Base-by-base conservation (phyloP, 768 basidiomycete genomes). In the Amanita jacksonii region DNA sequence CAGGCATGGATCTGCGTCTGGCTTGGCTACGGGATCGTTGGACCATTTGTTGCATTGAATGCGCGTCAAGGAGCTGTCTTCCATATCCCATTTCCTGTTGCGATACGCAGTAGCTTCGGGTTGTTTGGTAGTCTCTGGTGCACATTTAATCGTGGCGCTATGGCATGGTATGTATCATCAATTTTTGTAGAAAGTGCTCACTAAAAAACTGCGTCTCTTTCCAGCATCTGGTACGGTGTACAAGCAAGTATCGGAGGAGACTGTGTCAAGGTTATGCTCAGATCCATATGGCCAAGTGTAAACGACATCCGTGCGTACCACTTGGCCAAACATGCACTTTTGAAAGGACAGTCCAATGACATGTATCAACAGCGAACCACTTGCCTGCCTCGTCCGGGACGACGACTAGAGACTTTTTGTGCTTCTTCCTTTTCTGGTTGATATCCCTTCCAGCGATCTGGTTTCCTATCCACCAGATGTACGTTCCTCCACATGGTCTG, bases 351-450 rank as follows among this genome's bases (percentile, higher is more conserved):
- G n/a, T n/a, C n/a, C 7, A 36, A 18, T 3, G 9, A 16, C 3
- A 16, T 9, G 22, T 4, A 23, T n/a, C 22, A 31, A 46, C 51
- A 84, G 78, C 75, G 19, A 89, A 89, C 66, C 67, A 70, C 47
- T 69, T 88, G 53, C 80, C 85, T n/a, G 70, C 66, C 18, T 80
- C 78, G 9, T 77, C 83, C 47, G 85, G 85, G 34, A 88, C 77
- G 24, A 82, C 69, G 44, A 80, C 81, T n/a, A 72, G 74, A 42
- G 77, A 85, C 62, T 85, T 81, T 52, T 64, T 86, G 65, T 77
- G 77, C 51, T 91, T 91, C 74, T 81, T 91, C 70, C 67, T 91
- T 46, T 92, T 89, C 69, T 90, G 85, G 81, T 63, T 88, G 20
- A 70, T 86, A 30, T 83, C 79, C 24, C 72, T 89, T 23, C 85